phyloP scores from a whole-genome alignment of 2,329 filamentous ascomycete genomes.

The Fusarium albosuccineum region DNA sequence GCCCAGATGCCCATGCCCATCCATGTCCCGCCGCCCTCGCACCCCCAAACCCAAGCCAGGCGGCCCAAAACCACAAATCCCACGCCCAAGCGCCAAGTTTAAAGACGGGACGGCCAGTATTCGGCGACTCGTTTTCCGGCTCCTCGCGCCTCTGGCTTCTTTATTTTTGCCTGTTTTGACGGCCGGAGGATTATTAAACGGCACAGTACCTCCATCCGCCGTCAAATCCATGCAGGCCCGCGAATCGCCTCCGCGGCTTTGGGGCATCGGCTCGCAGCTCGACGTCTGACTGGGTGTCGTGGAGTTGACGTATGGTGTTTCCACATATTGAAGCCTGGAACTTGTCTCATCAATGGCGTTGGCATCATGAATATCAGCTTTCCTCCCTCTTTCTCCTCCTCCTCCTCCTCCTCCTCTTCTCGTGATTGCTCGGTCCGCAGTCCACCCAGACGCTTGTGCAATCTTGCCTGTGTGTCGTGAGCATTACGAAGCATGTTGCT shows the following conservation, averaged over 20 bases:
- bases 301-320: constrained; percentile 40
- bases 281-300: constrained; percentile 30
- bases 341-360: constrained; percentile 26
- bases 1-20: constrained; percentile 3
- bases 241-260: constrained; percentile 34
- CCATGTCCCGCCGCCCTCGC: constrained; percentile 4
- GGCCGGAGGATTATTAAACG: constrained; percentile 14
- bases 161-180: constrained; percentile 25
- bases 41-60: neutral
- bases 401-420: constrained; percentile 13
- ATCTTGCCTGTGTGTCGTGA: constrained; percentile 29
- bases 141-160: constrained; percentile 9
- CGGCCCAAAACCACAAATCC: neutral
- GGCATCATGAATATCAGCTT: constrained; percentile 24
- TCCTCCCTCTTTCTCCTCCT: constrained; percentile 13
- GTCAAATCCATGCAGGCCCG: constrained; percentile 23
- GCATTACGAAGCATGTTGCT: constrained; percentile 42
- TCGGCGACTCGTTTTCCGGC: constrained; percentile 24
- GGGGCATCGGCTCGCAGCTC: constrained; percentile 27
- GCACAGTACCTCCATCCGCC: constrained; percentile 13
- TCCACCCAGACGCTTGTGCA: constrained; percentile 12
- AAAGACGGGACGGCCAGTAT: constrained; percentile 7
- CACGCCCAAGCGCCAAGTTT: constrained; percentile 10
- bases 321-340: constrained; percentile 26
- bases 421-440: constrained; percentile 11